phyloP scores from a whole-genome alignment of 192 early-diverging fungal species.

The Backusella mclennaniae region DNA sequence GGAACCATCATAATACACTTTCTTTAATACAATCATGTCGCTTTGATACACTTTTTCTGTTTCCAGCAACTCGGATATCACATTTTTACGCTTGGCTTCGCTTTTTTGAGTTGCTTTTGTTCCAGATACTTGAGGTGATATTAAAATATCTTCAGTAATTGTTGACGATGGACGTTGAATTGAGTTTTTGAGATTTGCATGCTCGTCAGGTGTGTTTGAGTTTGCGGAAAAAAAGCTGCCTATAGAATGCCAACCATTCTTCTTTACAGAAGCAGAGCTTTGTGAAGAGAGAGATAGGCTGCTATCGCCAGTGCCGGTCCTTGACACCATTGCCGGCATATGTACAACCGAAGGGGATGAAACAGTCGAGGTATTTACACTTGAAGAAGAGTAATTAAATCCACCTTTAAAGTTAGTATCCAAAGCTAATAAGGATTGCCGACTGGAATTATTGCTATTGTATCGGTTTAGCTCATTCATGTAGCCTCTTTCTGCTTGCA shows the following conservation, averaged over 20 bases:
- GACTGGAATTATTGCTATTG: not conserved
- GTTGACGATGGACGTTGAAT: not conserved
- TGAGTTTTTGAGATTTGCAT: not conserved
- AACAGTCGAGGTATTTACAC: not conserved
- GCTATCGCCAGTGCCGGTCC: slow-evolving; percentile 3
- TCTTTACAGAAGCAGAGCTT: not conserved
- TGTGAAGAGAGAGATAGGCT: slow-evolving; percentile 1
- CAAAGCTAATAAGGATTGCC: not conserved
- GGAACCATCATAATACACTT: slow-evolving; percentile 57
- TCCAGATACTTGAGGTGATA: slow-evolving; percentile 9
- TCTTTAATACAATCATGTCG: slow-evolving; percentile 72
- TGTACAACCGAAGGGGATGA: not conserved
- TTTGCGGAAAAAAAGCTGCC: not conserved
- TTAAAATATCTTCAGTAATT: not conserved
- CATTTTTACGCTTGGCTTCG: slow-evolving; percentile 49
- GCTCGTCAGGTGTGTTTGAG: not conserved
- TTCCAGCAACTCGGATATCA: slow-evolving; percentile 70
- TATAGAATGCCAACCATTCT: slow-evolving; percentile 3
- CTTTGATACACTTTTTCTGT: slow-evolving; percentile 70
- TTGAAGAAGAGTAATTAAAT: not conserved
- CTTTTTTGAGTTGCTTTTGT: not conserved
- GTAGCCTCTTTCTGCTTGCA: not conserved
- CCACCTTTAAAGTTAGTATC: not conserved
- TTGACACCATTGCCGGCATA: slow-evolving; percentile 1
- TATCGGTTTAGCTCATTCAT: not conserved